Percentiles rank a stretch among this genome's conserved stretches.
phyloP scores from a whole-genome alignment of 2,329 filamentous ascomycete genomes.

The Penicillium sp. region DNA sequence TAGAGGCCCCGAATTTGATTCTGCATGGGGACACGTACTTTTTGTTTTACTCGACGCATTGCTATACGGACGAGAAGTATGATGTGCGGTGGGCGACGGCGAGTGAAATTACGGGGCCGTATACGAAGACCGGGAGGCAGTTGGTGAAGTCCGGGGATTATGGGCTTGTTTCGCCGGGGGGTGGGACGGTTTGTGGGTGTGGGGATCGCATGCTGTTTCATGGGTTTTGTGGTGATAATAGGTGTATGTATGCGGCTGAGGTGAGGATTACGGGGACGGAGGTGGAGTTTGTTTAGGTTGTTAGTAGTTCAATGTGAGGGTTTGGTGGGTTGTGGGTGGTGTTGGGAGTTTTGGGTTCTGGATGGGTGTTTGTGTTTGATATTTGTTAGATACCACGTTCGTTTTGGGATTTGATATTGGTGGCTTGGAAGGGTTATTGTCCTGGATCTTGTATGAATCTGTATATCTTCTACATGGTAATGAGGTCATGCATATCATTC shows the following conservation, averaged over 20 bases:
- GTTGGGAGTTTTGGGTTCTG: too few species aligned
- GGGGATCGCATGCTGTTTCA: conserved; percentile 30
- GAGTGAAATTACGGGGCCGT: conserved; percentile 30
- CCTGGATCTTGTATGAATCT: too few species aligned
- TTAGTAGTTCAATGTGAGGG: too few species aligned
- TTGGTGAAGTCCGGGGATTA: conserved; percentile 30
- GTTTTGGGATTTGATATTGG: too few species aligned
- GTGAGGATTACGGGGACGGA: too few species aligned
- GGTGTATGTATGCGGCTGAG: conserved; percentile 29
- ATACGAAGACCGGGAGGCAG: conserved; percentile 28
- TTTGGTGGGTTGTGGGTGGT: too few species aligned
- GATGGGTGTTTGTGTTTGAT: too few species aligned
- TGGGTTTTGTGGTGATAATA: conserved; percentile 21
- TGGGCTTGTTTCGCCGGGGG: conserved; percentile 26
- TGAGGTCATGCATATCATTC: too few species aligned
- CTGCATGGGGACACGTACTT: conserved; percentile 44
- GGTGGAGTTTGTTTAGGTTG: too few species aligned
- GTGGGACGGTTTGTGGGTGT: conserved; percentile 26
- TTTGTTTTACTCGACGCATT: conserved; percentile 56
- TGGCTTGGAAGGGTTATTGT: too few species aligned
- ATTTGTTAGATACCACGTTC: too few species aligned
- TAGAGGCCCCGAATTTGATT: conserved; percentile 54
- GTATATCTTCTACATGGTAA: too few species aligned
- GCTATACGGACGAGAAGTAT: conserved; percentile 48
- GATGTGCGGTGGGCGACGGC: conserved; percentile 54